Evolutionary conservation across 768 basidiomycete species (phyloP).

Genomic region (Suillus discolor): DNA sequence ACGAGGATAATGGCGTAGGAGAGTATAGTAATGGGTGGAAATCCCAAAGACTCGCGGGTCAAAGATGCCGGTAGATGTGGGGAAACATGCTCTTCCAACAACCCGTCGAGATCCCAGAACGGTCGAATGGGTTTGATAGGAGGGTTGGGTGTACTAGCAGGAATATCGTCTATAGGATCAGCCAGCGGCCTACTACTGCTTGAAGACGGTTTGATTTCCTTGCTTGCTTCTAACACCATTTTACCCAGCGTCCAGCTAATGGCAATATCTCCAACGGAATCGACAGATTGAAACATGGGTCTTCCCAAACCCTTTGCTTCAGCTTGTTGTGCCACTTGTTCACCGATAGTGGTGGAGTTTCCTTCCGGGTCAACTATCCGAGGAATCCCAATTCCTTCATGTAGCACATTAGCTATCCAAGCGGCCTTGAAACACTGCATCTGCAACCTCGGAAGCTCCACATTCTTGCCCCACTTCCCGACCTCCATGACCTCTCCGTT

Average conservation of each 20-base stretch:
- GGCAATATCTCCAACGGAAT: conserved; percentile 89
- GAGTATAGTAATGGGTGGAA: conserved; percentile 67
- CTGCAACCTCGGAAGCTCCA: conserved; percentile 84
- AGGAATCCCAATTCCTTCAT: conserved; percentile 95
- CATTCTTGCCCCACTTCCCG: conserved; percentile 69
- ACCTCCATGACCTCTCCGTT: conserved; percentile 62
- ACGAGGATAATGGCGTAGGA: conserved; percentile 52
- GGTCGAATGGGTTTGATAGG: conserved; percentile 69
- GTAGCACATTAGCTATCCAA: conserved; percentile 95
- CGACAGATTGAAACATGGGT: conserved; percentile 90
- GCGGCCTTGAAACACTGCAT: conserved; percentile 99
- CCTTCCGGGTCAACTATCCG: conserved; percentile 87
- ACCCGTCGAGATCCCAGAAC: conserved; percentile 55
- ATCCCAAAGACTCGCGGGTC: conserved; percentile 66
- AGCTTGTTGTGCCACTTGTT: conserved; percentile 76
- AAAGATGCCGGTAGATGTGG: conserved; percentile 69
- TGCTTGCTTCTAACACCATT: conserved; percentile 98
- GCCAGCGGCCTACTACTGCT: conserved; percentile 57
- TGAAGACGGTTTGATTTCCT: conserved; percentile 62
- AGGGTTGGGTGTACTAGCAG: conserved; percentile 45
- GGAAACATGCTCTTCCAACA: conserved; percentile 63
- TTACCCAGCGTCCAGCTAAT: conserved; percentile 99
- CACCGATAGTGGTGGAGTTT: conserved; percentile 67
- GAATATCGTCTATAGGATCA: conserved; percentile 72
- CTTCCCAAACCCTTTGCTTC: conserved; percentile 78